phyloP scores from a whole-genome alignment of 306 rosid genomes.

The Crataegus laevigata region DNA sequence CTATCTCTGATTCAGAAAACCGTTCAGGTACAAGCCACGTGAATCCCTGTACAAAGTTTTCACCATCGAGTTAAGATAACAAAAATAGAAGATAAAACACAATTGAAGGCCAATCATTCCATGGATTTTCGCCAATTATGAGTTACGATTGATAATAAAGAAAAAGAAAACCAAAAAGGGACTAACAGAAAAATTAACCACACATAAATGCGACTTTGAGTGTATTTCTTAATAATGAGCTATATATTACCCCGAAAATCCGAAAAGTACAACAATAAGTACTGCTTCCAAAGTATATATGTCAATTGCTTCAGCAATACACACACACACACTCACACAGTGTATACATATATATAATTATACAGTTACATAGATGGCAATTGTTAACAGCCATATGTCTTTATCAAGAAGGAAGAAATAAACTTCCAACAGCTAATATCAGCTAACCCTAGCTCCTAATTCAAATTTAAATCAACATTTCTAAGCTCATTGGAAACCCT shows the following conservation, averaged over 20 bases:
- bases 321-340: not conserved
- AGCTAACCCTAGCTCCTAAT: not conserved
- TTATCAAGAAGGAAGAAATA: not conserved
- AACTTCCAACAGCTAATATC: not conserved
- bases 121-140: not conserved
- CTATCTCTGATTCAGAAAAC: constrained; percentile 92
- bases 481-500: not conserved
- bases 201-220: not conserved
- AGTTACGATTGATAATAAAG: not conserved
- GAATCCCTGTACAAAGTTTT: constrained; percentile 61
- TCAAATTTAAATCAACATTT: not conserved
- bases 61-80: constrained; percentile 25
- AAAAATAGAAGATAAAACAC: not conserved
- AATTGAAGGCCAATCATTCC: not conserved
- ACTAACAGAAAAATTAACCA: not conserved
- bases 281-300: not conserved
- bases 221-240: not conserved
- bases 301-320: not conserved
- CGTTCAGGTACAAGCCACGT: constrained; percentile 98
- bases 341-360: too few species aligned
- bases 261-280: not conserved
- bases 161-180: not conserved
- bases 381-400: not conserved
- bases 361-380: not conserved
- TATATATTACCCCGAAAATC: not conserved